These are phyloP conservation scores for Megacollybia platyphylla DNA, from an alignment of 1,284 basidiomycete species.

Conservation along the genomic window DNA sequence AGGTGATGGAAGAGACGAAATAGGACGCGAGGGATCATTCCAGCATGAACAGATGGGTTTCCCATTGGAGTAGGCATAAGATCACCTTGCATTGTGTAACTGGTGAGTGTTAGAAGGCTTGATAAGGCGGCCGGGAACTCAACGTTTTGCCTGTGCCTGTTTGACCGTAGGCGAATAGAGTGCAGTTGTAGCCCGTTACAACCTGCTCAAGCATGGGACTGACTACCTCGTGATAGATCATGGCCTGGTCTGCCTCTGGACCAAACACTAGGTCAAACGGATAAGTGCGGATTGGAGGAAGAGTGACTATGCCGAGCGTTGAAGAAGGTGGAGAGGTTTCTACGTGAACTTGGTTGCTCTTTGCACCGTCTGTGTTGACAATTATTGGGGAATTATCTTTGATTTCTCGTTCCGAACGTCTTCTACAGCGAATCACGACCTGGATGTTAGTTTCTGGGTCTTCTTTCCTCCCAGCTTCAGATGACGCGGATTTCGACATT, in stretches of 20 bases:
- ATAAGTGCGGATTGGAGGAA: constrained; percentile 71
- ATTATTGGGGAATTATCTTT: constrained; percentile 76
- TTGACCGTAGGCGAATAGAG: constrained; percentile 97
- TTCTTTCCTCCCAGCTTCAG: constrained; percentile 9
- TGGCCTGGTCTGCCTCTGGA: constrained; percentile 91
- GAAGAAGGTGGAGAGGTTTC: constrained; percentile 59
- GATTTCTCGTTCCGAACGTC: constrained; percentile 72
- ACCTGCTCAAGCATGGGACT: constrained; percentile 90
- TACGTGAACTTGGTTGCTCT: constrained; percentile 65
- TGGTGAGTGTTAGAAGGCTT: constrained; percentile 18
- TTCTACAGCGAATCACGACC: constrained; percentile 83
- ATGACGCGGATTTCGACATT: constrained; percentile 18
- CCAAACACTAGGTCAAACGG: constrained; percentile 92
- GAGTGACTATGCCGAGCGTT: constrained; percentile 52
- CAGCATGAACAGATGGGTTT: constrained; percentile 82
- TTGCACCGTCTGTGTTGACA: constrained; percentile 61
- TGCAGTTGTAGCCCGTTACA: constrained; percentile 93
- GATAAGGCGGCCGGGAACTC: constrained; percentile 18
- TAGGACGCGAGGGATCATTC: constrained; percentile 95
- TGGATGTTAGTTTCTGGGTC: constrained; percentile 65
- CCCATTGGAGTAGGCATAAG: constrained; percentile 72
- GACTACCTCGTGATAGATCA: constrained; percentile 92
- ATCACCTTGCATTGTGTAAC: constrained; percentile 94
- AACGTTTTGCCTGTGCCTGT: constrained; percentile 99
- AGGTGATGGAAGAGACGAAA: constrained; percentile 89